Evolutionary conservation across 495 filamentous ascomycete genomes (phyloP), one percentile per base, ranked within the genome.

Genomic region (Talaromyces thailandensis): DNA sequence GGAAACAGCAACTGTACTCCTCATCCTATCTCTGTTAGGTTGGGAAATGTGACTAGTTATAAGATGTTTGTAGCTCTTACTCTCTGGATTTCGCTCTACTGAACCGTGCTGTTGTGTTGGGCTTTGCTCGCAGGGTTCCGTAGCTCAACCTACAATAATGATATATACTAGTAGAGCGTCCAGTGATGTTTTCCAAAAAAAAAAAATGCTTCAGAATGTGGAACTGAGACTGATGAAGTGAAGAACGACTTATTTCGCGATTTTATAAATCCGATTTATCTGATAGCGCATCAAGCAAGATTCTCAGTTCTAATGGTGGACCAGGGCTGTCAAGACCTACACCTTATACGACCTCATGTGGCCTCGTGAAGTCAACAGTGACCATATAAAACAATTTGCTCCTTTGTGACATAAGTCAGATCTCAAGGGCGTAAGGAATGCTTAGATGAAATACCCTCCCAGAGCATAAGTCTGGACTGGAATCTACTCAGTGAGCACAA

Each of bases 51-150:
- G n/a, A n/a, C n/a, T n/a, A n/a, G n/a, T n/a, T n/a, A n/a, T n/a
- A n/a, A n/a, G n/a, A n/a, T n/a, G n/a, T n/a, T n/a, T n/a, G n/a
- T n/a, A n/a, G n/a, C n/a, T 31, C 16, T 31, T 56, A n/a, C 48
- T 21, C 18, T 29, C 24, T 26, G 26, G n/a, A 56, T 51, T 9
- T 11, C 4, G 18, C 4, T 51, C 48, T 51, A 4, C n/a, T 51
- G 23, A 71, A 75, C 6, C 52, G 12, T 66, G 35, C 35, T 4
- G 35, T 37, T 12, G 4, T 4, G 35, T 37, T 16, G 14, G 12
- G 4, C 35, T n/a, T 40, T 12, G 12, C 35, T 40, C 14, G 35
- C 12, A 58, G 7, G 7, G 16, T 43, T 26, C 16, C 9, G 31
- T 35, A 35, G 9, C 31, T 35, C 31, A 11, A 35, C n/a, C n/a